Conservation (phyloP, 805 yeast genomes). For the Pichia gijzeniarum region DNA sequence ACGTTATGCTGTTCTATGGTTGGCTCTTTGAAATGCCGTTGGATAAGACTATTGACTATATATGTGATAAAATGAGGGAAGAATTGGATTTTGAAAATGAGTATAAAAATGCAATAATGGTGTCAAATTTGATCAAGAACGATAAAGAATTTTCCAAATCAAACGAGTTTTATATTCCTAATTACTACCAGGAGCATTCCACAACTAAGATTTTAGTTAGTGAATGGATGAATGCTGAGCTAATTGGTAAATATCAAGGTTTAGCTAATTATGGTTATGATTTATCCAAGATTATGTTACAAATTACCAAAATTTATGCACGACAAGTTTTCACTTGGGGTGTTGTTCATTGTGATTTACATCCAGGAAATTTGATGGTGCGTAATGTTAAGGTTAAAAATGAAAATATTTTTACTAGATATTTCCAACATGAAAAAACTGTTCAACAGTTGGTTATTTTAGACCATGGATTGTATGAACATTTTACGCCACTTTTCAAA, state of each 20-base stretch:
- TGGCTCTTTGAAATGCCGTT: conserved; percentile 60
- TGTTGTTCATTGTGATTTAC: conserved; percentile 69
- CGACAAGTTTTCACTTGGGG: conserved; percentile 63
- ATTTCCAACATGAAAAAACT: conserved; percentile 13
- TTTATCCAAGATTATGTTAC: conserved; percentile 38
- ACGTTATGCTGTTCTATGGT: conserved; percentile 47
- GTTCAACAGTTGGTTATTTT: conserved; percentile 57
- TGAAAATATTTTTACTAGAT: conserved; percentile 5
- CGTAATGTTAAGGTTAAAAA: conserved; percentile 28
- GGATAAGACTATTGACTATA: conserved; percentile 47
- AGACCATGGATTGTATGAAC: conserved; percentile 70
- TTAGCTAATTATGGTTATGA: conserved; percentile 37
- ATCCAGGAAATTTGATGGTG: conserved; percentile 70
- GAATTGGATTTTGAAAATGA: conserved; percentile 63
- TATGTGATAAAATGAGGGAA: conserved; percentile 47
- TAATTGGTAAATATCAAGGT: conserved; percentile 41
- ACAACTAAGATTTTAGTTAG: conserved; percentile 49
- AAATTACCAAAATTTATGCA: conserved; percentile 45
- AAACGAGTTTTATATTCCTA: conserved; percentile 49
- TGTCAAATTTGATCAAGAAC: conserved; percentile 32
- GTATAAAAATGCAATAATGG: conserved; percentile 40
- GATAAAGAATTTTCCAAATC: conserved; percentile 35
- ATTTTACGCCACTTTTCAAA: conserved; percentile 44
- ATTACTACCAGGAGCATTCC: conserved; percentile 38
- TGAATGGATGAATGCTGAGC: conserved; percentile 74